Percentiles rank a stretch among this genome's conserved stretches.
These are phyloP conservation scores for Mimosa bimucronata DNA, from an alignment of 306 rosid species.

Conservation along the genomic window DNA sequence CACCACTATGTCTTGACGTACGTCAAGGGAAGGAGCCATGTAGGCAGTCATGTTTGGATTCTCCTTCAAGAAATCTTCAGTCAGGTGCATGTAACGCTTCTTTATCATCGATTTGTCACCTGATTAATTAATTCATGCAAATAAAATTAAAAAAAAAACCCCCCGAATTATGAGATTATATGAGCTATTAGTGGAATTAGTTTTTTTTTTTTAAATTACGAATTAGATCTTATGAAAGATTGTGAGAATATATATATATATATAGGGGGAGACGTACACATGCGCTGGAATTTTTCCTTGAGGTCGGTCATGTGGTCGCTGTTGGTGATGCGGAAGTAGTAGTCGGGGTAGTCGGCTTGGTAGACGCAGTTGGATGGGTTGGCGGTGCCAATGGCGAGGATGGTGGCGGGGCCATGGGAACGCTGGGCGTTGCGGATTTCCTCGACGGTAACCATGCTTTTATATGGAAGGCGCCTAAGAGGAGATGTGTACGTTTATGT, in stretches of 20 bases:
- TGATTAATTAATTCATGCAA: not conserved
- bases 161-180: too few species aligned
- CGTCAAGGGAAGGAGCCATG: constrained; percentile 70
- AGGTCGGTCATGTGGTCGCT: constrained; percentile 63
- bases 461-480: too few species aligned
- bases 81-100: constrained; percentile 60
- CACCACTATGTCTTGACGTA: constrained; percentile 59
- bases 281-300: constrained; percentile 65
- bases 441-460: constrained; percentile 53
- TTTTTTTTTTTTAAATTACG: too few species aligned
- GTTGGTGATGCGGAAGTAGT: constrained; percentile 66
- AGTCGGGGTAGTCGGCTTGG: constrained; percentile 63
- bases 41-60: constrained; percentile 54
- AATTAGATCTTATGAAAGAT: too few species aligned
- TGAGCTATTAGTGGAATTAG: too few species aligned
- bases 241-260: too few species aligned
- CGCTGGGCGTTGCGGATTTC: constrained; percentile 59
- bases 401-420: constrained; percentile 59
- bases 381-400: constrained; percentile 66
- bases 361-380: constrained; percentile 44
- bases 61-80: constrained; percentile 53
- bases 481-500: not conserved
- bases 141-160: too few species aligned
- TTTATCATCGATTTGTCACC: constrained; percentile 70
- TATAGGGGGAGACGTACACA: constrained; percentile 45